Conservation (phyloP, 192 early-diverging fungal species). For the Allomyces javanicus region DNA sequence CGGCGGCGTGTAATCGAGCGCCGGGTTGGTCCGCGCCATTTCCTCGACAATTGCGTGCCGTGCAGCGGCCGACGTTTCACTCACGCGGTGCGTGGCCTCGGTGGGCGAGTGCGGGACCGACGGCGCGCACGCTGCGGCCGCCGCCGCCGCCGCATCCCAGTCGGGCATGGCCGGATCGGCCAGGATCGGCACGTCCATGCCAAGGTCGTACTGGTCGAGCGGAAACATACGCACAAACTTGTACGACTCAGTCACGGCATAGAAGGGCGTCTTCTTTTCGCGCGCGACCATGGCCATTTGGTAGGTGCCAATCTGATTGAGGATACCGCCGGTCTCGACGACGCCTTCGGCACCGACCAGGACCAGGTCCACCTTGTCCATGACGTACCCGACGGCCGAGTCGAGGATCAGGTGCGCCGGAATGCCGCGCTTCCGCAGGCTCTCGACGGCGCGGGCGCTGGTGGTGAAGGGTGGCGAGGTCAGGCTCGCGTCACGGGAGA, state of each 20-base stretch:
- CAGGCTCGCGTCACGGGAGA: background rate
- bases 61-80: background rate
- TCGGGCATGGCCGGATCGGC: background rate
- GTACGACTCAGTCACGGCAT: constrained; percentile 86
- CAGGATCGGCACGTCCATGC: constrained; percentile 6
- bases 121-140: background rate
- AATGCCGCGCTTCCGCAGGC: constrained; percentile 52
- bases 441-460: constrained; percentile 40
- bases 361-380: constrained; percentile 90
- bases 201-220: constrained; percentile 85
- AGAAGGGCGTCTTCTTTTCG: constrained; percentile 84
- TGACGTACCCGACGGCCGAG: constrained; percentile 78
- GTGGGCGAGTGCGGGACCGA: constrained; percentile 1
- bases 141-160: background rate
- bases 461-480: constrained; percentile 1
- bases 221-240: constrained; percentile 94
- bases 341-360: constrained; percentile 96
- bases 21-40: constrained; percentile 33
- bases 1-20: constrained; percentile 86
- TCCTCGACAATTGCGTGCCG: constrained; percentile 5
- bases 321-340: constrained; percentile 88
- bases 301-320: constrained; percentile 93
- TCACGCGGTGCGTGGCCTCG: constrained; percentile 5
- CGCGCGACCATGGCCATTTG: constrained; percentile 89
- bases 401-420: constrained; percentile 73